Conservation (phyloP, 2,329 filamentous ascomycete genomes). For the Nigrograna mackinnonii region DNA sequence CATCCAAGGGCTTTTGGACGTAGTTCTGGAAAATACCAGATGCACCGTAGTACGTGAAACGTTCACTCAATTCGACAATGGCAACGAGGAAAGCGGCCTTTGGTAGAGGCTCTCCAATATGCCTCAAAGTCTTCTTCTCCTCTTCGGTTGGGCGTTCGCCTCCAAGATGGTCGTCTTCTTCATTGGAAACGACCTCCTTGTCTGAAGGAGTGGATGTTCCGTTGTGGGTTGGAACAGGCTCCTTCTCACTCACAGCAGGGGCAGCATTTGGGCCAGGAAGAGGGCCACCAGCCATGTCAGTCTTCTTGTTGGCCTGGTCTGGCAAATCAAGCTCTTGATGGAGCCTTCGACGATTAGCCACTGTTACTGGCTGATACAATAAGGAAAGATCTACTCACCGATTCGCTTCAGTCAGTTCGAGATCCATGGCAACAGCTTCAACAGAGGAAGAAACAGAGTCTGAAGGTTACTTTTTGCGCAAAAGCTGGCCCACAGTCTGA, state of each 20-base stretch:
- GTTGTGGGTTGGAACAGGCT: not conserved
- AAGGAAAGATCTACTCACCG: conserved; percentile 31
- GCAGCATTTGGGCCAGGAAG: conserved; percentile 5
- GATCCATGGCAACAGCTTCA: conserved; percentile 24
- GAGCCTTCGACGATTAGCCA: conserved; percentile 18
- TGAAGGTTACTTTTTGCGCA: no score
- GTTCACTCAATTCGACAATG: conserved; percentile 54
- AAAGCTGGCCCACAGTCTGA: no score
- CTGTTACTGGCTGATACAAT: no score
- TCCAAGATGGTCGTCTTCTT: conserved; percentile 29
- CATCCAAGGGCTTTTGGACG: conserved; percentile 45
- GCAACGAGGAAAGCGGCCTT: conserved; percentile 52
- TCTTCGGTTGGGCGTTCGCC: conserved; percentile 46
- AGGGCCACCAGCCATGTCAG: conserved; percentile 31
- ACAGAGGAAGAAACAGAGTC: no score
- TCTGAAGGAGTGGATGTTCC: conserved; percentile 14
- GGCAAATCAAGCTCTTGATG: conserved; percentile 34
- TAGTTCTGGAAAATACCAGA: conserved; percentile 56
- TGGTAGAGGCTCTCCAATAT: conserved; percentile 52
- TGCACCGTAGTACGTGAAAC: conserved; percentile 53
- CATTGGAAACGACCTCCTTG: conserved; percentile 14
- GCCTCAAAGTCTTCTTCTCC: conserved; percentile 47
- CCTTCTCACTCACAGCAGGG: not conserved
- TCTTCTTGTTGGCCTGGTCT: conserved; percentile 26
- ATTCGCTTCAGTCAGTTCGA: conserved; percentile 27